These are phyloP conservation scores for Peniophora sp. DNA, from an alignment of 1,284 basidiomycete genomes.

Conservation along the genomic window DNA sequence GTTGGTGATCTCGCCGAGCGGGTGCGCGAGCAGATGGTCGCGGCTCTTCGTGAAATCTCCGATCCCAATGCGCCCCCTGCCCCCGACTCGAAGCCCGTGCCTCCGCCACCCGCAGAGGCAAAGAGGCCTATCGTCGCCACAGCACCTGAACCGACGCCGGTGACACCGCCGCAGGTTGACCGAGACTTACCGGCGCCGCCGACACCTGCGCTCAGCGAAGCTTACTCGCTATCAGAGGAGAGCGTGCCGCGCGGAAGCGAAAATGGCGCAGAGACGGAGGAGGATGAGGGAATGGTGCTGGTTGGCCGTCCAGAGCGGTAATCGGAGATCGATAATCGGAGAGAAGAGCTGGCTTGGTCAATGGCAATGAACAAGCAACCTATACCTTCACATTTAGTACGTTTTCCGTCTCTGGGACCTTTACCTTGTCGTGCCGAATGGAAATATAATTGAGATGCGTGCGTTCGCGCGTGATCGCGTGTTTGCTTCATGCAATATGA, in stretches of 20 bases:
- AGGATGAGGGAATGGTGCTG: conserved; percentile 73
- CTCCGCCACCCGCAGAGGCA: conserved; percentile 5
- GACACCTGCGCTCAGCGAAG: conserved; percentile 26
- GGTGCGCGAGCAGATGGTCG: conserved; percentile 70
- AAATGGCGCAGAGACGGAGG: conserved; percentile 62
- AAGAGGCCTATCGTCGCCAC: conserved; percentile 7
- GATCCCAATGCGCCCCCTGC: conserved; percentile 21
- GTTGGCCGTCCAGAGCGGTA: conserved; percentile 46
- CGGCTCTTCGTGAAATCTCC: conserved; percentile 61
- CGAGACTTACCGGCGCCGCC: conserved; percentile 15
- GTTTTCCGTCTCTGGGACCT: not conserved
- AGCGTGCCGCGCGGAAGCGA: conserved; percentile 37
- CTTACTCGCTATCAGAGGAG: conserved; percentile 30
- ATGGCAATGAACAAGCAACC: too few relatives aligned
- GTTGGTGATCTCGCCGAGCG: conserved; percentile 52
- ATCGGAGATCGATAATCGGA: too few relatives aligned
- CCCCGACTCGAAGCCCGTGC: conserved; percentile 8
- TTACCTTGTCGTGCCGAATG: too few relatives aligned
- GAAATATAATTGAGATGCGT: too few relatives aligned
- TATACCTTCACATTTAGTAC: not conserved
- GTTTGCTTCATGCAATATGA: too few relatives aligned
- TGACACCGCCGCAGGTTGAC: not conserved
- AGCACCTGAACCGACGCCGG: conserved; percentile 7
- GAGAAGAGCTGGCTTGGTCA: too few relatives aligned
- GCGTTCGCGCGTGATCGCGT: too few relatives aligned